A percentile compares a stretch with the other conserved stretches of the same genome.
Conservation (phyloP, 78 protist species). For the Dictyostelium firmibasis region DNA sequence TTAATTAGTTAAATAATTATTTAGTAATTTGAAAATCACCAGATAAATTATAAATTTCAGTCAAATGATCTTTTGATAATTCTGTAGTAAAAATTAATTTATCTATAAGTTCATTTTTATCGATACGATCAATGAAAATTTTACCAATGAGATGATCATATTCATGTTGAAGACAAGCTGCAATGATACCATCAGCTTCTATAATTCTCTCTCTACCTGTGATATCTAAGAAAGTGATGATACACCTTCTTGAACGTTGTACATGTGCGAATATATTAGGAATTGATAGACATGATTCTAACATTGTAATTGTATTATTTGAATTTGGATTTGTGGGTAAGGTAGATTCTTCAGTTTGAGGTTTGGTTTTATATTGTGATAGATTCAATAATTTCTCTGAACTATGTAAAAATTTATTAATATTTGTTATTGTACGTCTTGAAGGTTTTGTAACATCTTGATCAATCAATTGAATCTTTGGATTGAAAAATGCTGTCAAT, state of each 20-base stretch:
- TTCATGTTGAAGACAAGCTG: slow-evolving; percentile 75
- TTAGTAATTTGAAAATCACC: slow-evolving; percentile 69
- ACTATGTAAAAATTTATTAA: not conserved
- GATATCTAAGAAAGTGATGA: slow-evolving; percentile 42
- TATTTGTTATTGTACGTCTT: not conserved
- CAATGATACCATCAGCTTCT: slow-evolving; percentile 56
- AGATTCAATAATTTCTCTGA: slow-evolving; percentile 16
- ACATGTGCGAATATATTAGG: slow-evolving; percentile 39
- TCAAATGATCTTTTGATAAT: not conserved
- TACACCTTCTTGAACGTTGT: slow-evolving; percentile 34
- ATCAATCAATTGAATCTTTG: slow-evolving; percentile 30
- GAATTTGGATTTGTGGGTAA: not conserved
- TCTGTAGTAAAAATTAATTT: slow-evolving; percentile 17
- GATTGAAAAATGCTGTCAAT: slow-evolving; percentile 70
- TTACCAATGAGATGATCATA: slow-evolving; percentile 65
- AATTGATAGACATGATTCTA: slow-evolving; percentile 57
- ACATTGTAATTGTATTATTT: slow-evolving; percentile 27
- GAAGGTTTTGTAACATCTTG: not conserved
- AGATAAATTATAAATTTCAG: not conserved
- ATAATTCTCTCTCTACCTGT: slow-evolving; percentile 15
- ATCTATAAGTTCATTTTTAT: not conserved
- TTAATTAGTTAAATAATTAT: no score
- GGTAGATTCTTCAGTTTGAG: not conserved
- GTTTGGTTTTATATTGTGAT: not conserved
- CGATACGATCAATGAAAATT: slow-evolving; percentile 29